Evolutionary conservation across 768 basidiomycete species (phyloP).

Genomic region (Rubroboletus pulcherrimus): DNA sequence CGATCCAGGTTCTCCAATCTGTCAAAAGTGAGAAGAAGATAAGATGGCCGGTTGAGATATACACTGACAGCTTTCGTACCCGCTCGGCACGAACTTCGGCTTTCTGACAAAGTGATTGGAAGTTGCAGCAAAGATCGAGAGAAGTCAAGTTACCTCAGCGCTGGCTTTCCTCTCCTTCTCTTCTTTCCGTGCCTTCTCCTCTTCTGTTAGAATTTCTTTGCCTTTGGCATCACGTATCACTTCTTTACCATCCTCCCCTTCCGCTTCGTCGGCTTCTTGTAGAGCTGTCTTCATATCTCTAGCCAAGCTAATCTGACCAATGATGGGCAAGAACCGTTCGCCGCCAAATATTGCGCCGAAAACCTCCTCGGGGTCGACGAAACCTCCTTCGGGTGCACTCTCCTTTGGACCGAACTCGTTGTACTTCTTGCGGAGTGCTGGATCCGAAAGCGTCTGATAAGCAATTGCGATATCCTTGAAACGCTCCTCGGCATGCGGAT

Average conservation of each 20-base stretch:
- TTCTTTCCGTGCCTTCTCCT: conserved; percentile 72
- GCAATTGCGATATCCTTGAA: conserved; percentile 91
- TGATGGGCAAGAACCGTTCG: conserved; percentile 80
- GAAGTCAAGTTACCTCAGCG: conserved; percentile 53
- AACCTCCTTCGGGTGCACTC: conserved; percentile 78
- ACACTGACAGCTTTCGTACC: conserved; percentile 55
- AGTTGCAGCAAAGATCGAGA: background rate
- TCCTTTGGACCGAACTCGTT: conserved; percentile 89
- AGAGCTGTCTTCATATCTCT: conserved; percentile 90
- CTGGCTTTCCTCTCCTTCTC: conserved; percentile 63
- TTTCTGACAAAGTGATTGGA: conserved; percentile 48
- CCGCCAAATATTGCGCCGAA: conserved; percentile 88
- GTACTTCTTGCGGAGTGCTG: conserved; percentile 73
- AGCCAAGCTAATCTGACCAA: conserved; percentile 84
- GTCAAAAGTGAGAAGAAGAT: conserved; percentile 1
- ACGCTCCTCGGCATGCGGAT: conserved; percentile 80
- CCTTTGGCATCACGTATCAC: conserved; percentile 52
- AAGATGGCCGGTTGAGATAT: background rate
- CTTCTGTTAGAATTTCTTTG: conserved; percentile 52
- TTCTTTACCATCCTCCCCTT: conserved; percentile 40
- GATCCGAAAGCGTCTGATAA: conserved; percentile 82
- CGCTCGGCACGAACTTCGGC: conserved; percentile 75
- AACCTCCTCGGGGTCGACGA: conserved; percentile 81
- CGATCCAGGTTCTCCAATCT: conserved; percentile 69
- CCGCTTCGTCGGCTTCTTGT: conserved; percentile 79